Evolutionary conservation across 176 grass and related monocot species (phyloP).

Genomic region (Carex cristatella): DNA sequence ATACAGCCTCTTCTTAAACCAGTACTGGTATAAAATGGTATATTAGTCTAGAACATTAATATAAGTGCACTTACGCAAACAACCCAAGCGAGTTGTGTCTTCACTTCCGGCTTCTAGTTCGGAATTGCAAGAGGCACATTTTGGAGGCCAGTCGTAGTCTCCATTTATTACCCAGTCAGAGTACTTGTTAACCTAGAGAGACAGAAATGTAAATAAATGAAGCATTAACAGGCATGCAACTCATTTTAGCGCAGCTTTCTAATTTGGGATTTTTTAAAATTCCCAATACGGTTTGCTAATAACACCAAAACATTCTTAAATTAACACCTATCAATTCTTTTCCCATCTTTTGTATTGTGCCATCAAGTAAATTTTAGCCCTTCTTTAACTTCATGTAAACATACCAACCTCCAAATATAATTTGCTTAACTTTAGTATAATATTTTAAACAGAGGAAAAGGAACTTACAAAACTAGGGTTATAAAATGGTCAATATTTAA

Average conservation of each 20-base stretch:
- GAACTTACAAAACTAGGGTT: neutral
- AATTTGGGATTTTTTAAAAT: neutral
- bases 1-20: neutral
- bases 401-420: neutral
- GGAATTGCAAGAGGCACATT: constrained; percentile 72
- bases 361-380: neutral
- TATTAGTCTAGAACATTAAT: constrained; percentile 4
- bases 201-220: neutral
- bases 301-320: neutral
- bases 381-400: neutral
- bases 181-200: constrained; percentile 91
- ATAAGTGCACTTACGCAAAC: constrained; percentile 77
- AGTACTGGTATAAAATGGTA: constrained; percentile 22
- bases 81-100: constrained; percentile 86
- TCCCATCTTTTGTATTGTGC: neutral
- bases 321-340: neutral
- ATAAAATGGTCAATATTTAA: neutral
- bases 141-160: constrained; percentile 95
- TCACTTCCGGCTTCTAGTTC: constrained; percentile 65
- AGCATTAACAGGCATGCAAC: constrained; percentile 16
- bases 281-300: neutral
- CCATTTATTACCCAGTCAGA: constrained; percentile 98
- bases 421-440: neutral
- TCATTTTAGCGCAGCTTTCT: neutral
- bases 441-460: neutral